These are phyloP conservation scores for Suillus sp. DNA, from an alignment of 768 basidiomycete species.

Conservation along the genomic window DNA sequence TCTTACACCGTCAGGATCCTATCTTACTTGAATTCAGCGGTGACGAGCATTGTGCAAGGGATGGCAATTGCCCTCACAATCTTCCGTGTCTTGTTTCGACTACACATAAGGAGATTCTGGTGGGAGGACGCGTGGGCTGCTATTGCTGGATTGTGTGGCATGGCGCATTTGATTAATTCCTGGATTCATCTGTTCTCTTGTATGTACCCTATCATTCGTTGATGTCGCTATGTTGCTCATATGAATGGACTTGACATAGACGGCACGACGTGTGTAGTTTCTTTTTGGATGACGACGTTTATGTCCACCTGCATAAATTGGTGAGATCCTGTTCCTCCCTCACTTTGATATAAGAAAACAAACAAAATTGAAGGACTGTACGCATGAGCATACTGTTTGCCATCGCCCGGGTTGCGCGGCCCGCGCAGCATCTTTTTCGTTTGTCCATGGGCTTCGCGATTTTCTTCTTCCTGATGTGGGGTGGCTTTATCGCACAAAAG, in stretches of 20 bases:
- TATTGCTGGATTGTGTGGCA: conserved; percentile 21
- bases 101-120: conserved; percentile 28
- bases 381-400: conserved; percentile 32
- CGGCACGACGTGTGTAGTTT: not conserved
- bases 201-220: conserved; percentile 14
- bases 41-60: conserved; percentile 21
- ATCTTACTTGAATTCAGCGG: conserved; percentile 4
- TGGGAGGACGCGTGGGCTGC: conserved; percentile 35
- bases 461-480: conserved; percentile 8
- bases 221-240: not conserved
- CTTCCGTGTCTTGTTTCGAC: conserved; percentile 33
- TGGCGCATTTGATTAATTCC: conserved; percentile 17
- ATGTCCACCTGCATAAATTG: conserved; percentile 1
- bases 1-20: not conserved
- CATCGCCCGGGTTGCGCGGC: conserved; percentile 28
- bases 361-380: conserved; percentile 22
- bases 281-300: not conserved
- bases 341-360: not conserved
- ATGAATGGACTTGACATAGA: not conserved
- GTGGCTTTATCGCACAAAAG: not conserved
- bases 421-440: conserved; percentile 13
- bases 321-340: conserved; percentile 3
- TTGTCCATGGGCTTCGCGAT: conserved; percentile 8
- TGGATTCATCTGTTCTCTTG: conserved; percentile 16
- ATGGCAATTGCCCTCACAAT: conserved; percentile 22